Evolutionary conservation across 129 eudicot species (phyloP).

Genomic region (Artemisia argyi): DNA sequence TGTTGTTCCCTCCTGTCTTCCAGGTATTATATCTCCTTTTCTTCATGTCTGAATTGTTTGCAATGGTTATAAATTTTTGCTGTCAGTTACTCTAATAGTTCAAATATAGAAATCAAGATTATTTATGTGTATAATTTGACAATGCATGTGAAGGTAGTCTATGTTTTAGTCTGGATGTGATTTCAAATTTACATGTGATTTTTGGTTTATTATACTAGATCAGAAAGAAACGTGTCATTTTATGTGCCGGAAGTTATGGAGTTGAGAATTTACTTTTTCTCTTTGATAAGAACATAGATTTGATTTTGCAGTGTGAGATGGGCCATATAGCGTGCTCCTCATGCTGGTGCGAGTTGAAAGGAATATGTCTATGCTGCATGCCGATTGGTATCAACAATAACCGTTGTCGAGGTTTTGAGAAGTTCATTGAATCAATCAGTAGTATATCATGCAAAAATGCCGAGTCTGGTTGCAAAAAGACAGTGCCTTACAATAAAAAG

Average conservation of each 20-base stretch:
- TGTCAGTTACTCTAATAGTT: too few relatives aligned
- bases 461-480: slow-evolving; percentile 2
- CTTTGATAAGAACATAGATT: not conserved
- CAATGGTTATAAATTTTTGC: too few relatives aligned
- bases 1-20: slow-evolving; percentile 28
- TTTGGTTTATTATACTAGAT: too few relatives aligned
- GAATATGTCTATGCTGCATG: slow-evolving; percentile 53
- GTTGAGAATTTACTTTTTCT: not conserved
- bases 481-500: not conserved
- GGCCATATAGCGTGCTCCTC: slow-evolving; percentile 61
- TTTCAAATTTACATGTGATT: too few relatives aligned
- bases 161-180: too few relatives aligned
- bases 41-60: too few relatives aligned
- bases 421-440: not conserved
- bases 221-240: too few relatives aligned
- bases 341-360: slow-evolving; percentile 49
- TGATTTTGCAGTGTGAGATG: slow-evolving; percentile 49
- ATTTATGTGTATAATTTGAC: too few relatives aligned
- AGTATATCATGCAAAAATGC: not conserved
- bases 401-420: slow-evolving; percentile 6
- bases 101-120: too few relatives aligned
- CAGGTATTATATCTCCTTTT: slow-evolving; percentile 40
- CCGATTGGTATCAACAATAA: slow-evolving; percentile 35
- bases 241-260: not conserved
- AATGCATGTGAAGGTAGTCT: too few relatives aligned